phyloP scores from a whole-genome alignment of 192 early-diverging fungal species.

The Backusella mclennaniae region DNA sequence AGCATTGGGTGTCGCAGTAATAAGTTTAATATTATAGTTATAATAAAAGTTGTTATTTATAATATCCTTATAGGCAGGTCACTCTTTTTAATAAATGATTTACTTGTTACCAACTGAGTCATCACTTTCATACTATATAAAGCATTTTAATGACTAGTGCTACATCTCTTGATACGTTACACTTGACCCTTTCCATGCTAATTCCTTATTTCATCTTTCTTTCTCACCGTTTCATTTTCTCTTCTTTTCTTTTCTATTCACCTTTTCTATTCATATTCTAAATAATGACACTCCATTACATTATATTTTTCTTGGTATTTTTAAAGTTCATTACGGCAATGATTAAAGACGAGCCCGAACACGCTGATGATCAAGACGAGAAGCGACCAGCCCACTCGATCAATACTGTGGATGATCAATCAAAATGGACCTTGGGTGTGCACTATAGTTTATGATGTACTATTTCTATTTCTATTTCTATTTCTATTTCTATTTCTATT shows the following conservation, averaged over 20 bases:
- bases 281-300: not conserved
- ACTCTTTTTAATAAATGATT: too few relatives aligned
- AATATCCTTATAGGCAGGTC: too few relatives aligned
- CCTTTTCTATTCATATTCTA: not conserved
- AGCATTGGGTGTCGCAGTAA: too few relatives aligned
- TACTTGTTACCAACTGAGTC: not conserved
- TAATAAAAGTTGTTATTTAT: too few relatives aligned
- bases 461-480: too few relatives aligned
- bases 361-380: not conserved
- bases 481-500: too few relatives aligned
- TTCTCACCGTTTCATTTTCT: not conserved
- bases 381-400: not conserved
- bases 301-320: not conserved
- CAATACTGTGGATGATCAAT: not conserved
- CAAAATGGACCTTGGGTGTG: not conserved
- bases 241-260: not conserved
- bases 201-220: not conserved
- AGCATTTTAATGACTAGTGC: not conserved
- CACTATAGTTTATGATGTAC: not conserved
- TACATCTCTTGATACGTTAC: not conserved
- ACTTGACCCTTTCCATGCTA: not conserved
- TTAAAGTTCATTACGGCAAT: not conserved
- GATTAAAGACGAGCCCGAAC: not conserved
- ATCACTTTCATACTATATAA: not conserved
- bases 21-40: too few relatives aligned